Evolutionary conservation across 73 alveolate genomes (phyloP).

Genomic region (Paramecium biaurelia): DNA sequence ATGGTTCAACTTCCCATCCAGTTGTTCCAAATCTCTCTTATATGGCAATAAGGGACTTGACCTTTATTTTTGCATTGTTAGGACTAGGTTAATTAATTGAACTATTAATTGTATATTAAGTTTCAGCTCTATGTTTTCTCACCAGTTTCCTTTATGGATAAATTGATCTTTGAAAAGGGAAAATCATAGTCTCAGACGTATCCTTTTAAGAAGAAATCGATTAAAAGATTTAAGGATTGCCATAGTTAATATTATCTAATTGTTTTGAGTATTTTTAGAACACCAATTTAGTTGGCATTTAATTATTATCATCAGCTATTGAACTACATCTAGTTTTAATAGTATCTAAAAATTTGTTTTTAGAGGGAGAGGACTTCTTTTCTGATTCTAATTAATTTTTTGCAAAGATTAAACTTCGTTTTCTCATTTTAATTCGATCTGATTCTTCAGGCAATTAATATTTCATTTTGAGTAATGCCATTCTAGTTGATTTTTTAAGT

Average conservation of each 20-base stretch:
- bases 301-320: neutral
- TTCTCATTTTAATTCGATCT: neutral
- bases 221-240: neutral
- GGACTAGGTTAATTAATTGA: neutral
- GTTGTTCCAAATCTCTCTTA: neutral
- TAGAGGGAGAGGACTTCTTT: neutral
- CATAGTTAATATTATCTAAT: neutral
- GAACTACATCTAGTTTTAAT: neutral
- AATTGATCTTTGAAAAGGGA: neutral
- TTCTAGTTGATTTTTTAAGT: neutral
- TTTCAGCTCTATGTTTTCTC: neutral
- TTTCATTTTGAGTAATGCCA: neutral
- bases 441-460: neutral
- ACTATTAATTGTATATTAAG: neutral
- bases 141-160: neutral
- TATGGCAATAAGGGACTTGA: neutral
- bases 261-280: neutral
- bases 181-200: neutral
- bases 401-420: neutral
- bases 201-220: neutral
- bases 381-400: neutral
- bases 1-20: constrained; percentile 22
- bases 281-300: neutral
- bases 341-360: neutral
- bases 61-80: neutral